phyloP scores from a whole-genome alignment of 768 basidiomycete species.

The Steccherinum ochraceum region DNA sequence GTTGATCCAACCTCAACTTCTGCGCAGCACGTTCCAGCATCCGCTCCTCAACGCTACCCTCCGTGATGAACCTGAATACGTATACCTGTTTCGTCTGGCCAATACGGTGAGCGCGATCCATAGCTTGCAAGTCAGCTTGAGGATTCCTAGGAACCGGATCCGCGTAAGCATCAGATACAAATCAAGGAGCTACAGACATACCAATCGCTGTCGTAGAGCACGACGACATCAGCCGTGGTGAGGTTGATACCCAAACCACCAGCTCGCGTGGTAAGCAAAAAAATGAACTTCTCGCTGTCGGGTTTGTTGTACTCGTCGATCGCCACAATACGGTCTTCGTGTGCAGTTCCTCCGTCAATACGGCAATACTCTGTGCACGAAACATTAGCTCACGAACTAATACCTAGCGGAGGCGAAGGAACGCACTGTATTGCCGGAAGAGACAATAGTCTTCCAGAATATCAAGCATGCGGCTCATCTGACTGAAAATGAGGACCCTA shows the following conservation, averaged over 20 bases:
- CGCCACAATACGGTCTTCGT: conserved; percentile 91
- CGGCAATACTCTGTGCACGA: conserved; percentile 77
- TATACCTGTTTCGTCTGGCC: conserved; percentile 98
- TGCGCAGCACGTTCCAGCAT: conserved; percentile 94
- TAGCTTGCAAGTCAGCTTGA: conserved; percentile 97
- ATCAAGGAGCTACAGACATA: conserved; percentile 18
- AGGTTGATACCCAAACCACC: conserved; percentile 97
- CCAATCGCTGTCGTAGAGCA: conserved; percentile 97
- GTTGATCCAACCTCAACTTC: conserved; percentile 89
- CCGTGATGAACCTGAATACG: conserved; percentile 95
- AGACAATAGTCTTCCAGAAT: conserved; percentile 97
- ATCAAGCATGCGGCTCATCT: conserved; percentile 98
- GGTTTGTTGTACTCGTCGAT: conserved; percentile 99
- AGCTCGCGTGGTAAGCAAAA: conserved; percentile 92
- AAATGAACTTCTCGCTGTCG: conserved; percentile 91
- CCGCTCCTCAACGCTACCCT: conserved; percentile 92
- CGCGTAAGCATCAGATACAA: neutral
- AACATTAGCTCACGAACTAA: neutral
- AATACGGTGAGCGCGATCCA: conserved; percentile 96
- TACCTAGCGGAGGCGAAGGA: neutral
- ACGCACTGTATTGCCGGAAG: conserved; percentile 82
- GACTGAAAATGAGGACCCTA: conserved; percentile 93
- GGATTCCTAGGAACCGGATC: conserved; percentile 86
- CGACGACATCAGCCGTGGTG: conserved; percentile 90
- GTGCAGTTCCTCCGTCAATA: conserved; percentile 92